phyloP scores from a whole-genome alignment of 306 rosid genomes.

The Pyrus pyrifolia region DNA sequence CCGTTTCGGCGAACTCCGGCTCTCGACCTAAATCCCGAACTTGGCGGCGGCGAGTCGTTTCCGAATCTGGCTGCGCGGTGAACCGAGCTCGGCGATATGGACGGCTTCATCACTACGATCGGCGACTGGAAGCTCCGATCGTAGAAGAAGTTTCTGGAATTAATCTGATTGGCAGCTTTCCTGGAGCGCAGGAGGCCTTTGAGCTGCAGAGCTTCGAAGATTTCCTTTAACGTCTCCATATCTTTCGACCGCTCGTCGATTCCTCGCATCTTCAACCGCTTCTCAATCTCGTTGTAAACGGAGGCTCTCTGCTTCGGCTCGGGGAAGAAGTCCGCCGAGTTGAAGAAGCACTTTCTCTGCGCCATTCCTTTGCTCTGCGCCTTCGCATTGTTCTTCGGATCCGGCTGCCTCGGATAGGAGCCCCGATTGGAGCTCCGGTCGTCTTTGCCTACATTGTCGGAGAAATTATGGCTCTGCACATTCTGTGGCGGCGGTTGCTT shows the following conservation, averaged over 20 bases:
- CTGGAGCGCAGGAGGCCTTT: conserved; percentile 78
- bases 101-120: conserved; percentile 59
- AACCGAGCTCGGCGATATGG: conserved; percentile 27
- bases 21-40: conserved; percentile 36
- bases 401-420: conserved; percentile 26
- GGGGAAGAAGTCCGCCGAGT: conserved; percentile 71
- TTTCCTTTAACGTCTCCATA: conserved; percentile 66
- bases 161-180: conserved; percentile 19
- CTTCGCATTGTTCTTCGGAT: conserved; percentile 32
- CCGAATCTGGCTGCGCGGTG: conserved; percentile 35
- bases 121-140: conserved; percentile 46
- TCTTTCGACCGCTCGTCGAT: conserved; percentile 67
- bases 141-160: conserved; percentile 33
- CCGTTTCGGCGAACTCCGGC: conserved; percentile 34
- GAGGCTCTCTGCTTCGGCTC: conserved; percentile 63
- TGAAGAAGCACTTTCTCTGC: conserved; percentile 75
- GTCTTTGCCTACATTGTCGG: conserved; percentile 23
- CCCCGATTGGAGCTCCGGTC: conserved; percentile 22
- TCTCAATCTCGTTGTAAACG: conserved; percentile 57
- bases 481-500: conserved; percentile 31
- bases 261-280: conserved; percentile 66
- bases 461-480: conserved; percentile 1
- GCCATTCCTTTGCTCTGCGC: conserved; percentile 36
- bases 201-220: conserved; percentile 80
- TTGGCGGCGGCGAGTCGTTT: conserved; percentile 49